Evolutionary conservation across 805 yeast genomes (phyloP), one percentile per base, ranked within the genome.

Genomic region (Metschnikowia aberdeeniae): DNA sequence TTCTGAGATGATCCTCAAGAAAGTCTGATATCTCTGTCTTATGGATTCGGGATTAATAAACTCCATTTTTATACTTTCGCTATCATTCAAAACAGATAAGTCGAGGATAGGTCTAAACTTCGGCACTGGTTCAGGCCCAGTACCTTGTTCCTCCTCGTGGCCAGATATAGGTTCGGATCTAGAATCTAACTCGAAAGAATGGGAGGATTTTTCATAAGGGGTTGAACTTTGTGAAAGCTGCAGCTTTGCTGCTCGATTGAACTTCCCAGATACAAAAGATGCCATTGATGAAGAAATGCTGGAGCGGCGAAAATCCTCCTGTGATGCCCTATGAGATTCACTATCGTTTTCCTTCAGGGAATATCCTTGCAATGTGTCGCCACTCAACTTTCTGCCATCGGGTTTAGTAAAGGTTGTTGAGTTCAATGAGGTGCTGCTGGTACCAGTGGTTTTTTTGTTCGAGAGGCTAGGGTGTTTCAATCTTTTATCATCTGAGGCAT

Each of bases 21-120:
- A 70, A 35, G 54, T 58, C 40, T 61, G 57, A 44, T 54, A 71
- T n/a, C 70, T 44, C 43, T 61, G 56, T 1, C 57, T 45, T 42
- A 64, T 66, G 42, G 63, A 64, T 3, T 52, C 43, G 1, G 72
- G 72, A 6, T 64, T 52, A 11, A 49, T 46, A 12, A 70, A 53
- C 12, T 44, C 45, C 6, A 44, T 34, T 19, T 53, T 51, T 45
- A 69, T 50, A 1, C 54, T 39, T n/a, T 54, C 60, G 10, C 49
- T 45, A 2, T 60, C 40, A 45, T 70, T 70, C 22, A 67, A 51
- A 4, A 56, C 29, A 3, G 46, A 37, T 19, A 43, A 28, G 28
- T 49, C 50, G 10, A 44, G 44, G 31, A 49, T 42, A 12, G 47
- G 44, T 17, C 27, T 40, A 27, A 45, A 46, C 31, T 45, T 42